phyloP scores from a whole-genome alignment of 805 yeast genomes.

The Soucietia sequanensis region DNA sequence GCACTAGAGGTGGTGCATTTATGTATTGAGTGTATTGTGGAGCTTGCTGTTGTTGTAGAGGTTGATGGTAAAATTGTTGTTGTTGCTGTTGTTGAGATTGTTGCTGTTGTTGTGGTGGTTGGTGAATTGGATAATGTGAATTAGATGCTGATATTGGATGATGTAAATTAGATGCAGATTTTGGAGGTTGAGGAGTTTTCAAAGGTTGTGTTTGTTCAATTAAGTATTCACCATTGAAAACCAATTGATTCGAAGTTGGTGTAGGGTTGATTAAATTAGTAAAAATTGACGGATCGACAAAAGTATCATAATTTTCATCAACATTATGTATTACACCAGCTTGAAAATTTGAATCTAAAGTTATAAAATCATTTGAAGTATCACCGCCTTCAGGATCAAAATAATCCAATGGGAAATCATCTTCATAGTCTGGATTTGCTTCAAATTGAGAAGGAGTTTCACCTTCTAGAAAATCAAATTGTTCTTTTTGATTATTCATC shows the following conservation, averaged over 20 bases:
- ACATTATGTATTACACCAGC: slow-evolving; percentile 4
- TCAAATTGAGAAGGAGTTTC: slow-evolving; percentile 24
- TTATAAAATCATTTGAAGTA: slow-evolving; percentile 18
- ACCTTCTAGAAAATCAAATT: slow-evolving; percentile 14
- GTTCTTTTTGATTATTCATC: slow-evolving; percentile 5
- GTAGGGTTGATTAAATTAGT: slow-evolving; percentile 13
- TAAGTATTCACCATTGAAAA: slow-evolving; percentile 45
- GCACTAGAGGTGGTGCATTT: slow-evolving; percentile 3
- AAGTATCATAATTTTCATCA: slow-evolving; percentile 20
- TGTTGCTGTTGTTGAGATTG: too few relatives aligned
- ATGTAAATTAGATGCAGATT: too few relatives aligned
- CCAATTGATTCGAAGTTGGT: slow-evolving; percentile 30
- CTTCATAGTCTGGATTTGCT: slow-evolving; percentile 41
- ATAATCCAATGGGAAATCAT: slow-evolving; percentile 73
- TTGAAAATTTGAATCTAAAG: slow-evolving; percentile 17
- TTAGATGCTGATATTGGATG: too few relatives aligned
- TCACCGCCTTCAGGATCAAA: slow-evolving; percentile 25
- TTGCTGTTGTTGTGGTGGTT: too few relatives aligned
- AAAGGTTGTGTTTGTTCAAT: slow-evolving; percentile 52
- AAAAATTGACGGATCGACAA: slow-evolving; percentile 15
- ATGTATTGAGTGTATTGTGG: not conserved
- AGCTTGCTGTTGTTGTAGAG: slow-evolving; percentile 4
- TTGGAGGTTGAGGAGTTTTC: slow-evolving; percentile 38
- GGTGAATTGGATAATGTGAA: too few relatives aligned
- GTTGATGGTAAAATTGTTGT: slow-evolving; percentile 17